Evolutionary conservation across 2,329 filamentous ascomycete genomes (phyloP), one percentile per base, ranked within the genome.

Genomic region (Elsinoe fawcettii): DNA sequence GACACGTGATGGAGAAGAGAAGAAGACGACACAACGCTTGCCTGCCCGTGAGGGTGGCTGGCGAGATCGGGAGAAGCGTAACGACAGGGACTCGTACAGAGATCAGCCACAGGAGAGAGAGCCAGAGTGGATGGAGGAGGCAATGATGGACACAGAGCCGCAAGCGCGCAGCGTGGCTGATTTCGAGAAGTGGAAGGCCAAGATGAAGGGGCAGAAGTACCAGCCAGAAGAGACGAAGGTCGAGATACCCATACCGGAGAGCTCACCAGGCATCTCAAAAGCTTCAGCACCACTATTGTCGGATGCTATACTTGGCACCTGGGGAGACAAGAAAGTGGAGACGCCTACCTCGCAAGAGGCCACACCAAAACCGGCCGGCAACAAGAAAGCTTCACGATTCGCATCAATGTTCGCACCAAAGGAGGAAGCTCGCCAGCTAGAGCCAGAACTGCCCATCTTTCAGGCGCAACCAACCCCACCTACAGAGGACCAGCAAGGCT

Each of bases 181-280:
- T 63, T 95, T 96, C 70, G 86, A 95, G 73, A 88, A 88, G 63
- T 96, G 92, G 84, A 96, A 96, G 79, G 89, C 95, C 65, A 81
- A 80, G 62, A 95, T 95, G 90, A 92, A 88, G 71, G 84, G 78
- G 58, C 77, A 77, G 64, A 77, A 73, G 47, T 64, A 64, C 34
- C 59, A 60, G 6, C 58, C 67, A 34, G 63, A 66, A 9, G 71
- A 74, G 23, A 75, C 61, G n/a, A 60, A 64, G 55, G 59, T 60
- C 14, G 60, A 64, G 14, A 23, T 63, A 22, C 51, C 60, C 8
- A 51, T 58, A 2, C 61, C 60, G 3, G 60, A 61, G 14, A 59
- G 61, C 58, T 56, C 57, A 7, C 55, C 58, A 16, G 36, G 59
- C 57, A 58, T 68, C 3, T 63, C 68, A 32, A 77, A 81, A 61